Conservation (phyloP, 768 basidiomycete genomes). For the Pleurotus citrinopileatus region DNA sequence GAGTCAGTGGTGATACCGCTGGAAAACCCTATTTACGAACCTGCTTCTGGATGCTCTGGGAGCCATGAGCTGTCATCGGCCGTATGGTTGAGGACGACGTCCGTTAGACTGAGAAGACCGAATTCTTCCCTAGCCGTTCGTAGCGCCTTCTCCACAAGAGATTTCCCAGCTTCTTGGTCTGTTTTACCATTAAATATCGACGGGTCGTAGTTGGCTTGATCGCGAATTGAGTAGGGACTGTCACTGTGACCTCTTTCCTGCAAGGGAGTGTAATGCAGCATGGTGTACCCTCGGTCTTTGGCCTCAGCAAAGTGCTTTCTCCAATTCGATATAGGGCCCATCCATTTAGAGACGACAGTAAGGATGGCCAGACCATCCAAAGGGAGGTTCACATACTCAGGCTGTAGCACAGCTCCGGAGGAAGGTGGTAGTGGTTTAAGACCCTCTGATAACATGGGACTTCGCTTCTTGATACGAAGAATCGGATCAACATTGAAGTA, state of each 20-base stretch:
- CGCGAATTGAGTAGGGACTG: constrained; percentile 91
- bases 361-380: constrained; percentile 87
- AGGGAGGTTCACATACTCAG: constrained; percentile 64
- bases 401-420: constrained; percentile 47
- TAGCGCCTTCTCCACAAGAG: constrained; percentile 61
- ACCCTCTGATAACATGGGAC: constrained; percentile 64
- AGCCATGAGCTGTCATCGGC: constrained; percentile 94
- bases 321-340: constrained; percentile 85
- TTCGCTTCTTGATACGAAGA: constrained; percentile 70
- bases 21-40: constrained; percentile 46
- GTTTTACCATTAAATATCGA: constrained; percentile 52
- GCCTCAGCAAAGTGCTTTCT: constrained; percentile 77
- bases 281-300: constrained; percentile 90
- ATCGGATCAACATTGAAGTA: constrained; percentile 97
- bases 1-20: background rate
- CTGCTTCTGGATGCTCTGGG: constrained; percentile 91
- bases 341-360: constrained; percentile 96
- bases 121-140: constrained; percentile 77
- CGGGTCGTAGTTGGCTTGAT: constrained; percentile 84
- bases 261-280: constrained; percentile 95
- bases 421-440: constrained; percentile 48
- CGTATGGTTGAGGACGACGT: constrained; percentile 97
- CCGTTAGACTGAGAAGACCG: constrained; percentile 86
- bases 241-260: constrained; percentile 88
- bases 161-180: constrained; percentile 46